Evolutionary conservation across 805 yeast genomes (phyloP), one percentile per base, ranked within the genome.

Genomic region (Lipomyces mesembrius): DNA sequence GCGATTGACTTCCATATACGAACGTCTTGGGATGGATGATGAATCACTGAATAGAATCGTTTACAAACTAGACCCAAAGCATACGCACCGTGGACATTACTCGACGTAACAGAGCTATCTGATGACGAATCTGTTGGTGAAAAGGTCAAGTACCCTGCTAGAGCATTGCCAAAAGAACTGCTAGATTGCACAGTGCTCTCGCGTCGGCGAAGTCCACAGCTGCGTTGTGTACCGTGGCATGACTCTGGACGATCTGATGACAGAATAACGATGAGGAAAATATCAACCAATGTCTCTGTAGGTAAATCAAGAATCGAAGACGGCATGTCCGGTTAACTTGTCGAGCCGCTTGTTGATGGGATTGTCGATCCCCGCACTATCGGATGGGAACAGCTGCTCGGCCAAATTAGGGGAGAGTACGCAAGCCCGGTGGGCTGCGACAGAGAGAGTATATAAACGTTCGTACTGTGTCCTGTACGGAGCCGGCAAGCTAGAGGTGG

Each of bases 1-100:
- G 66, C 66, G 14, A 63, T 20, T 3, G 57, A 25, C n/a, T 37
- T 46, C 67, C 67, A 64, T 3, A 64, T 35, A 2, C 32, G 37
- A 8, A 49, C 43, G 51, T 64, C 67, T 49, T 61, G 61, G n/a
- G 52, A n/a, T 9, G 61, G 65, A n/a, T 55, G 57, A 39, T 57
- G 43, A n/a, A 64, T 37, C 27, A 64, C 25, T 1, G 67, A 65
- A 37, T 64, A 64, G 55, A 61, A 64, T 6, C 66, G 46, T 20
- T 56, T 55, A 57, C 67, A 64, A 11, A 64, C 65, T 6, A 54
- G 49, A 20, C 56, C 34, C 35, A 61, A 22, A 3, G 29, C 17
- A 27, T 39, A 58, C 43, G 17, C 25, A 11, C 27, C n/a, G 57
- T 37, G 43, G 17, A 52, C 25, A 4, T 27, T 25, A 9, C 34